phyloP scores from a whole-genome alignment of 2,329 filamentous ascomycete species.

The Fusarium clavum region DNA sequence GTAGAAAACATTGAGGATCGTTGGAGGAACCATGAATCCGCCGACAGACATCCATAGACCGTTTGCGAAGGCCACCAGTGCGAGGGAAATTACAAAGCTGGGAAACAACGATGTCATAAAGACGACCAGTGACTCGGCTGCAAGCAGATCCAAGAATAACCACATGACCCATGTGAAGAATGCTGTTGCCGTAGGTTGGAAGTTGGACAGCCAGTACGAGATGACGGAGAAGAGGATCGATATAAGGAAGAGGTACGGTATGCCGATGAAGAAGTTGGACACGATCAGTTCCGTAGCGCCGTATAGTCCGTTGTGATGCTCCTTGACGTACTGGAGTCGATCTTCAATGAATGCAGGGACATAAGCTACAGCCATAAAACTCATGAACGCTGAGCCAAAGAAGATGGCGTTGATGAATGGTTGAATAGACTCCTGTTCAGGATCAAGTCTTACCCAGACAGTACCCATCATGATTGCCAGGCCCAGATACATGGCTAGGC shows the following conservation, averaged over 20 bases:
- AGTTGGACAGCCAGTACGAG: constrained; percentile 84
- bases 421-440: constrained; percentile 78
- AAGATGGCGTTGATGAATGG: constrained; percentile 86
- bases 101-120: constrained; percentile 78
- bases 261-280: constrained; percentile 83
- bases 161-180: constrained; percentile 86
- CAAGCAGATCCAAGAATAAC: constrained; percentile 86
- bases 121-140: constrained; percentile 85
- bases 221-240: constrained; percentile 79
- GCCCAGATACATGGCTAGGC: constrained; percentile 81
- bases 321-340: constrained; percentile 58
- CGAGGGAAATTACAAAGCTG: constrained; percentile 82
- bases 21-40: constrained; percentile 82
- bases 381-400: constrained; percentile 80
- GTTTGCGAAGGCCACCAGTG: constrained; percentile 85
- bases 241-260: constrained; percentile 85
- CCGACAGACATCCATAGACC: constrained; percentile 90
- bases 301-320: constrained; percentile 84
- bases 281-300: constrained; percentile 78
- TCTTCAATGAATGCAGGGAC: constrained; percentile 83
- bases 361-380: constrained; percentile 86
- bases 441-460: constrained; percentile 79
- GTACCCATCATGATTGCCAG: constrained; percentile 90
- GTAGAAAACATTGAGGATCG: constrained; percentile 83
- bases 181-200: constrained; percentile 70